Conservation (phyloP, 2,329 filamentous ascomycete genomes). For the Xylariaceae sp. region DNA sequence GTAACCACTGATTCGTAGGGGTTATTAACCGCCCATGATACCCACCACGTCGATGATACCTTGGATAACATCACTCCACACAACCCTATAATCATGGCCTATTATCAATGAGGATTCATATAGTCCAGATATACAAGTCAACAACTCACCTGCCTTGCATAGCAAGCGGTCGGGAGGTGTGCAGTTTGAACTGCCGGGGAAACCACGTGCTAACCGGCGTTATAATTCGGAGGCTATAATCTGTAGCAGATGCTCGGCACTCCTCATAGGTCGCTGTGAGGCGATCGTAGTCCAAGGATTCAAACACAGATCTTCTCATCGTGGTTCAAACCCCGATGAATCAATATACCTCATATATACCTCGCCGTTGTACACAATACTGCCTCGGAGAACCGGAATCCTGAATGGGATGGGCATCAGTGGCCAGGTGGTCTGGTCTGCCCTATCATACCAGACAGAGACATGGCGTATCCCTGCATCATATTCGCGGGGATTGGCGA, state of each 20-base stretch:
- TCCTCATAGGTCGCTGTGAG: constrained; percentile 7
- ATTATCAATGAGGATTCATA: constrained; percentile 8
- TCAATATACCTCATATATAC: constrained; percentile 6
- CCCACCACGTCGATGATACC: constrained; percentile 11
- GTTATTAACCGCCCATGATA: constrained; percentile 16
- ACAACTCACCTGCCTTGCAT: constrained; percentile 11
- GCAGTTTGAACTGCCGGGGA: constrained; percentile 7
- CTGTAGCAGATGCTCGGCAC: constrained; percentile 7
- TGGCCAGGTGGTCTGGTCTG: constrained; percentile 16
- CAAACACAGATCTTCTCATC: constrained; percentile 16
- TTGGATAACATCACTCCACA: constrained; percentile 12
- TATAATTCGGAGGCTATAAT: constrained; percentile 6
- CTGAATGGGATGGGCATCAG: constrained; percentile 6
- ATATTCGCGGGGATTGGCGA: constrained; percentile 12
- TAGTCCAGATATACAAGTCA: constrained; percentile 2
- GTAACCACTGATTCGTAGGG: constrained; percentile 10
- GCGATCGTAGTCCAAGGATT: constrained; percentile 9
- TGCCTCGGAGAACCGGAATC: constrained; percentile 9
- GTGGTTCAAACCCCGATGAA: constrained; percentile 10
- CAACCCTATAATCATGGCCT: neutral
- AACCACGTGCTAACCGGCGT: constrained; percentile 11
- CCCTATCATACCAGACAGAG: constrained; percentile 14
- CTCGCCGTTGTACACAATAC: neutral
- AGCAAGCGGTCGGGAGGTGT: constrained; percentile 5
- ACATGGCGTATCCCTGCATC: constrained; percentile 11